Evolutionary conservation across 192 early-diverging fungal genomes (phyloP).

Genomic region (Coemansia sp.): DNA sequence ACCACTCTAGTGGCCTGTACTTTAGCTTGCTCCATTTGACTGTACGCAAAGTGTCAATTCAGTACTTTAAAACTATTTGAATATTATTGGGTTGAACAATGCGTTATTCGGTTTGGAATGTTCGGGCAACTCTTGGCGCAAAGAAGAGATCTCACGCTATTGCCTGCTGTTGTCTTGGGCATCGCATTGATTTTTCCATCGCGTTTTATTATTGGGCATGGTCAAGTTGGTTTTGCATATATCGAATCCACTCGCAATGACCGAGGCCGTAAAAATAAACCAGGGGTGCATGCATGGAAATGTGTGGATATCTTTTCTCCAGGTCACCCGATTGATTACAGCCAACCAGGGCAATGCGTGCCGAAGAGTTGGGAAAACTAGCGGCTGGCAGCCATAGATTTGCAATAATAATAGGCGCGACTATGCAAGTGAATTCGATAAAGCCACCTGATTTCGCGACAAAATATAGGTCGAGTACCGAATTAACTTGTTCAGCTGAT

Average conservation of each 20-base stretch:
- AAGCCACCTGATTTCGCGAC: background rate
- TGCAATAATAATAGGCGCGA: background rate
- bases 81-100: background rate
- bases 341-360: background rate
- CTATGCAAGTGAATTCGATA: background rate
- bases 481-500: slow-evolving; percentile 1
- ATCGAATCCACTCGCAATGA: background rate
- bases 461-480: background rate
- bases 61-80: background rate
- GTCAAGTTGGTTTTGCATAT: background rate
- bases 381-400: background rate
- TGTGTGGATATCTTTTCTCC: background rate
- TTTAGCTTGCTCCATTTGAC: too few relatives aligned
- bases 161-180: background rate
- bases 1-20: too few relatives aligned
- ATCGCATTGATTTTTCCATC: background rate
- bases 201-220: background rate
- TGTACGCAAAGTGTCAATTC: too few relatives aligned
- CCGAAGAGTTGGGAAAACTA: background rate
- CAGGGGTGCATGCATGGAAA: background rate
- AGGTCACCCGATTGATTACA: background rate
- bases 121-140: background rate
- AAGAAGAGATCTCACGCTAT: background rate
- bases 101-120: background rate
- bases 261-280: background rate